Base-by-base conservation (phyloP, 2,329 filamentous ascomycete species). In the Ceratocystiopsis minuta region DNA sequence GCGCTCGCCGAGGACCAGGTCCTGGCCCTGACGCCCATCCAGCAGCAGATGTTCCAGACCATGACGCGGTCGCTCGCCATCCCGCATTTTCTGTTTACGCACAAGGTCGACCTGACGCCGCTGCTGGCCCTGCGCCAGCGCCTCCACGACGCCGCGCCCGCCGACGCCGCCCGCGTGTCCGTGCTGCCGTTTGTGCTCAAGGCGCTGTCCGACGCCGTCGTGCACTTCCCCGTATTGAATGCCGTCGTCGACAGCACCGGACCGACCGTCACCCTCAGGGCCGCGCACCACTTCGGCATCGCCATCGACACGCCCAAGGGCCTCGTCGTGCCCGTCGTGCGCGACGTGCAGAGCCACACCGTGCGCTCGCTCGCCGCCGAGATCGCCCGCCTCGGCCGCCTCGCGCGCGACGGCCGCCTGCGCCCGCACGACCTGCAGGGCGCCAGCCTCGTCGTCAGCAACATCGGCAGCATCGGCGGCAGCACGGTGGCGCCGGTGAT, bases 401-500 rank as follows among this genome's bases (percentile, higher is more conserved):
- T 13, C 32, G 32, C 32, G 10, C 32, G 32, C 32, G 32, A 13
- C 32, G 32, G 32, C 32, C 32, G 32, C 10, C 32, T 33, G 32
- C 32, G 32, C 11, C 32, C 32, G 13, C 13, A 13, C 32, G 32
- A 33, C 32, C 9, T 33, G 32, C 32, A 33, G 32, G 32, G 32
- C 32, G 32, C 32, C 13, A 33, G 32, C 32, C 32, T 33, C 6
- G 32, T 33, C 13, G 32, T 33, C 32, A 33, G 32, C 32, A 33
- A 33, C 32, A 15, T 33, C 13, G 32, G 32, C 32, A 33, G 32
- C 32, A 13, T 33, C 13, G 32, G 32, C 13, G 32, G 32, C 32
- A 15, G 32, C 32, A 15, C 32, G 10, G 32, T 33, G 13, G 32
- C 32, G 32, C 32, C 32, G 13, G 31, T 85, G 80, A 31, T 52